These are phyloP conservation scores for Colletotrichum spaethianum DNA, from an alignment of 2,329 filamentous ascomycete genomes.

Conservation along the genomic window DNA sequence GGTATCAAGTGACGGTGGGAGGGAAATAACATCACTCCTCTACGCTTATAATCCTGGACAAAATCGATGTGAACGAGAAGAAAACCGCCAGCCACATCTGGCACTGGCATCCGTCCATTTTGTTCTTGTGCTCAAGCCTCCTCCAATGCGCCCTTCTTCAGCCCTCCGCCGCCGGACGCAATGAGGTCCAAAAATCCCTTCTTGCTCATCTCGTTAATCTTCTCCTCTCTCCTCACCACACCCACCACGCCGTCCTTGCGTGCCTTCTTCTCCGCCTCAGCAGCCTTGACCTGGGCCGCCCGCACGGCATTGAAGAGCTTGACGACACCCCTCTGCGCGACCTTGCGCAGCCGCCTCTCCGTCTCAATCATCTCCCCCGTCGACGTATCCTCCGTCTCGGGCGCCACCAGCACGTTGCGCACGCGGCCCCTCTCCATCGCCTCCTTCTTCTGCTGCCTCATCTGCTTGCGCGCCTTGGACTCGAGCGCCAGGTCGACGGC, in stretches of 20 bases:
- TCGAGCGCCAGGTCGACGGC: slow-evolving; percentile 85
- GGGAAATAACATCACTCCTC: slow-evolving; percentile 46
- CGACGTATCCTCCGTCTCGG: slow-evolving; percentile 59
- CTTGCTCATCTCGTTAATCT: slow-evolving; percentile 95
- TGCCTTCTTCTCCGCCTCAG: slow-evolving; percentile 80
- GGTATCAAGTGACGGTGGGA: slow-evolving; percentile 43
- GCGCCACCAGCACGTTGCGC: slow-evolving; percentile 82
- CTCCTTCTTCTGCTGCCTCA: slow-evolving; percentile 84
- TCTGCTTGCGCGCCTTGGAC: slow-evolving; percentile 81
- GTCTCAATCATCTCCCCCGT: slow-evolving; percentile 73
- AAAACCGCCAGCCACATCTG: not conserved
- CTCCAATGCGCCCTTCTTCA: slow-evolving; percentile 72
- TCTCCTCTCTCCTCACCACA: slow-evolving; percentile 84
- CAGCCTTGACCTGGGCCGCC: slow-evolving; percentile 90
- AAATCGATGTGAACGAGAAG: slow-evolving; percentile 4
- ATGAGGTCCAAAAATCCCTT: slow-evolving; percentile 97
- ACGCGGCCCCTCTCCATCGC: slow-evolving; percentile 90
- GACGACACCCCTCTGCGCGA: slow-evolving; percentile 92
- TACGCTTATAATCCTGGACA: slow-evolving; percentile 30
- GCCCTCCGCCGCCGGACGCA: slow-evolving; percentile 71
- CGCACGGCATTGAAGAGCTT: slow-evolving; percentile 97
- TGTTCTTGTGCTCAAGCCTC: slow-evolving; percentile 61
- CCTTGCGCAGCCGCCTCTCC: slow-evolving; percentile 87
- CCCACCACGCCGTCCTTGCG: slow-evolving; percentile 83
- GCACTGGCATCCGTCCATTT: not conserved